Conservation (phyloP, 2,329 filamentous ascomycete genomes). For the Sporothrix brasiliensis region DNA sequence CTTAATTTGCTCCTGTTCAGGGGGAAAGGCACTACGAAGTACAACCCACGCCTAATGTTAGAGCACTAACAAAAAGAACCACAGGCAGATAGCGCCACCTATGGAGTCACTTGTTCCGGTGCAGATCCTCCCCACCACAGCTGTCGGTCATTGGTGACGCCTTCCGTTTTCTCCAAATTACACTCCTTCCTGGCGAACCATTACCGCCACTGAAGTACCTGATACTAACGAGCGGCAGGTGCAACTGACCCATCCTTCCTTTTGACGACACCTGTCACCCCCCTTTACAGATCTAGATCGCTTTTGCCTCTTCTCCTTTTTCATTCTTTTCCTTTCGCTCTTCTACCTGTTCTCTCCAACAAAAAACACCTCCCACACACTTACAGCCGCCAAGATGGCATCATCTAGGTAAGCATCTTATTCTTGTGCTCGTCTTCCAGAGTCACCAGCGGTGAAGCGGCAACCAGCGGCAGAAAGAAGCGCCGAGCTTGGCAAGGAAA, state of each 20-base stretch:
- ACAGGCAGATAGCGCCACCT: not conserved
- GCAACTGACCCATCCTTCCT: conserved; percentile 12
- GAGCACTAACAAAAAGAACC: not conserved
- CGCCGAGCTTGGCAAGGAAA: conserved; percentile 5
- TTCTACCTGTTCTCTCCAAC: not conserved
- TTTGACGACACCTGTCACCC: conserved; percentile 31
- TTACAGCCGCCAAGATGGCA: conserved; percentile 32
- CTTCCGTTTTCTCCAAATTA: not conserved
- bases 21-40: not conserved
- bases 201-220: not conserved
- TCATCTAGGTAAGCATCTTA: conserved; percentile 34
- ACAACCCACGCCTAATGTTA: conserved; percentile 10
- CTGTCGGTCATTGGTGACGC: not conserved
- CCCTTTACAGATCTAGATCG: conserved; percentile 11
- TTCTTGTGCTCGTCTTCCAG: not conserved
- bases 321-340: conserved; percentile 1
- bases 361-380: not conserved
- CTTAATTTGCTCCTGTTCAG: conserved; percentile 6
- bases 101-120: not conserved
- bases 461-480: conserved; percentile 15
- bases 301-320: conserved; percentile 27
- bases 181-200: not conserved
- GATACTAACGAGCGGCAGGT: conserved; percentile 7
- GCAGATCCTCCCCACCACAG: conserved; percentile 22
- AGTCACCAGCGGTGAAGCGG: not conserved